phyloP scores from a whole-genome alignment of 768 basidiomycete species.

The Asterophora lycoperdoides region DNA sequence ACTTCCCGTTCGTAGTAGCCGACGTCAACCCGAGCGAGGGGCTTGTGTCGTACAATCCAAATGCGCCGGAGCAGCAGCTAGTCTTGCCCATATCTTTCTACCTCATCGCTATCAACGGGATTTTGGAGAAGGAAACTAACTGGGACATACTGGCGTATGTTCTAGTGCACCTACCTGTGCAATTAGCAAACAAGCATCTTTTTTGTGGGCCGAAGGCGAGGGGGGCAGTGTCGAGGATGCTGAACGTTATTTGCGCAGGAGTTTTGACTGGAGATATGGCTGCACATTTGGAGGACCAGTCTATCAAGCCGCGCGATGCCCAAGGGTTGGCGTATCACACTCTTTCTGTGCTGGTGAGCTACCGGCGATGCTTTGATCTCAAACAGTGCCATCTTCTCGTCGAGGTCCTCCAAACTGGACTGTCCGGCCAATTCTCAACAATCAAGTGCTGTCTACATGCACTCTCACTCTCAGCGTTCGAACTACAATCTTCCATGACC shows the following conservation, averaged over 20 bases:
- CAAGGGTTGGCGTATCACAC: conserved; percentile 87
- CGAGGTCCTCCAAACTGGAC: conserved; percentile 65
- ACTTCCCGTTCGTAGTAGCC: conserved; percentile 48
- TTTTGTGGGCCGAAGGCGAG: conserved; percentile 87
- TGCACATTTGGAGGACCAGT: conserved; percentile 47
- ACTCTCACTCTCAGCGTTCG: conserved; percentile 82
- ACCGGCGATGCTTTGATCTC: conserved; percentile 71
- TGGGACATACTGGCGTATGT: conserved; percentile 96
- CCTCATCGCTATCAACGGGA: conserved; percentile 52
- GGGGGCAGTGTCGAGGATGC: conserved; percentile 54
- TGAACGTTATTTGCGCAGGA: conserved; percentile 63
- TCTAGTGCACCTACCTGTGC: conserved; percentile 84
- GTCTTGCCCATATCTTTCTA: conserved; percentile 76
- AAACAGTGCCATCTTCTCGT: conserved; percentile 65
- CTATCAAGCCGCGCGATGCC: conserved; percentile 73
- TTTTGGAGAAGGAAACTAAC: conserved; percentile 72
- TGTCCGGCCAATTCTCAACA: conserved; percentile 63
- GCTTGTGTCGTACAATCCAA: conserved; percentile 60
- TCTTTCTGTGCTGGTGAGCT: conserved; percentile 83
- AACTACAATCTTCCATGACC: conserved; percentile 77
- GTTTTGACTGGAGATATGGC: conserved; percentile 58
- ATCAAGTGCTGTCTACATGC: conserved; percentile 91
- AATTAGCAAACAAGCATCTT: conserved; percentile 92
- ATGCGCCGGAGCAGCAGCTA: conserved; percentile 34
- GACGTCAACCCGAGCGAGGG: conserved; percentile 66